Base-by-base conservation (phyloP, 176 grass and related monocot species). In the Metroxylon sagu region DNA sequence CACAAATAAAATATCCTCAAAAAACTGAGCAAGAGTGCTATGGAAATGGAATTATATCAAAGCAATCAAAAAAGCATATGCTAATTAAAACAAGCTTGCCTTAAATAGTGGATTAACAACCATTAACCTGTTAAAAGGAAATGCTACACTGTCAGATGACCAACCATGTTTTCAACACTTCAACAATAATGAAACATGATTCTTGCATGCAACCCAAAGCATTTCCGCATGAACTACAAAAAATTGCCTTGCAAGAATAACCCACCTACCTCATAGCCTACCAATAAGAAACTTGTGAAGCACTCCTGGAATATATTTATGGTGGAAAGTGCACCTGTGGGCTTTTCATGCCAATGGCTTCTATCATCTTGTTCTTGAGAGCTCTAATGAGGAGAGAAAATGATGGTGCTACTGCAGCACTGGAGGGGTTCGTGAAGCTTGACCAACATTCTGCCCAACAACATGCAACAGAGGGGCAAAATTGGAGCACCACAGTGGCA, bases 301-400 rank as follows among this genome's bases (percentile, higher is more conserved):
- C 2, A 43, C 52, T 43, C 48, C 2, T 39, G 4, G 14, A 65
- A 26, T 81, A 81, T 77, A 81, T 72, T 54, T 77, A 68, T 49
- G 49, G 50, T 61, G 60, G 60, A 54, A 52, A 21, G 61, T 52
- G 21, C 29, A 18, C 5, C 50, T 48, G 53, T 39, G 21, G 60
- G 65, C 39, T 26, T 5, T 48, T 14, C 8, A 43, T 53, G 12
- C 51, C 54, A 68, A 88, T 92, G 88, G 88, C 88, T 65, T 78
- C 88, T 39, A 73, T 92, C 14, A 76, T 92, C 26, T 79, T 92
- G 55, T 67, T 92, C 26, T 64, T 87, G 39, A 75, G 63, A 72
- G 80, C 66, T 53, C 64, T 92, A 14, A 31, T 84, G 28, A 16
- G n/a, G 10, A 29, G 64, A 18, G 26, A 17, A 28, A 28, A 19